Evolutionary conservation across 768 basidiomycete species (phyloP).

Genomic region (Calvatia gigantea): DNA sequence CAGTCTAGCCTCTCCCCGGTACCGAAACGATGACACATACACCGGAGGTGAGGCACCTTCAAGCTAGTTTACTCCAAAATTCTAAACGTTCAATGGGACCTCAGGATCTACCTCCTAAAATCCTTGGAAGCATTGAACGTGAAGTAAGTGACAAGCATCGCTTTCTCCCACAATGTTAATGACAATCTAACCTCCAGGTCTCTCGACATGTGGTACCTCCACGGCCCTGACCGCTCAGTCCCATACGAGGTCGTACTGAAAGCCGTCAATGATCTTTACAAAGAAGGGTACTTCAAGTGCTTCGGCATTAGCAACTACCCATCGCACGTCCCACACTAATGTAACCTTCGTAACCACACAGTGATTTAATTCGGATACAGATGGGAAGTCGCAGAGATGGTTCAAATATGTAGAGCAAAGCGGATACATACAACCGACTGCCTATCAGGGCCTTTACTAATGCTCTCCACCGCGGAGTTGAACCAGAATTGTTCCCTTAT

Average conservation of each 20-base stretch:
- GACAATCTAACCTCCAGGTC: conserved; percentile 35
- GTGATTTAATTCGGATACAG: conserved; percentile 18
- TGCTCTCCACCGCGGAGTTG: conserved; percentile 35
- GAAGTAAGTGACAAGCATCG: conserved; percentile 29
- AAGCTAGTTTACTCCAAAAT: background rate
- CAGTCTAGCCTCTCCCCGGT: background rate
- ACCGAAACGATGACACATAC: conserved; percentile 23
- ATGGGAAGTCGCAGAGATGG: conserved; percentile 63
- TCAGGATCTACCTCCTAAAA: conserved; percentile 38
- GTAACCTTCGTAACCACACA: background rate
- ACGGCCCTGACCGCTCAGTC: conserved; percentile 55
- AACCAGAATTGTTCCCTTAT: conserved; percentile 49
- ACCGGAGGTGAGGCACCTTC: conserved; percentile 24
- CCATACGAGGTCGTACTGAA: conserved; percentile 54
- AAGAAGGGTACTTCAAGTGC: conserved; percentile 57
- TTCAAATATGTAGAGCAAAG: conserved; percentile 53
- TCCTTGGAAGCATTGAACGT: conserved; percentile 46
- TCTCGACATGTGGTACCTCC: conserved; percentile 52
- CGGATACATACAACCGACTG: conserved; percentile 50
- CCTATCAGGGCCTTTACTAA: conserved; percentile 51
- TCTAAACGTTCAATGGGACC: conserved; percentile 23
- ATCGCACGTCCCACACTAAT: conserved; percentile 38
- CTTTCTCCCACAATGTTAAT: background rate
- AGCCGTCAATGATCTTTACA: conserved; percentile 50
- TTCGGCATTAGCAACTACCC: conserved; percentile 63